Evolutionary conservation across 208 protist species (phyloP).

Genomic region (Trypanosoma scelopori): DNA sequence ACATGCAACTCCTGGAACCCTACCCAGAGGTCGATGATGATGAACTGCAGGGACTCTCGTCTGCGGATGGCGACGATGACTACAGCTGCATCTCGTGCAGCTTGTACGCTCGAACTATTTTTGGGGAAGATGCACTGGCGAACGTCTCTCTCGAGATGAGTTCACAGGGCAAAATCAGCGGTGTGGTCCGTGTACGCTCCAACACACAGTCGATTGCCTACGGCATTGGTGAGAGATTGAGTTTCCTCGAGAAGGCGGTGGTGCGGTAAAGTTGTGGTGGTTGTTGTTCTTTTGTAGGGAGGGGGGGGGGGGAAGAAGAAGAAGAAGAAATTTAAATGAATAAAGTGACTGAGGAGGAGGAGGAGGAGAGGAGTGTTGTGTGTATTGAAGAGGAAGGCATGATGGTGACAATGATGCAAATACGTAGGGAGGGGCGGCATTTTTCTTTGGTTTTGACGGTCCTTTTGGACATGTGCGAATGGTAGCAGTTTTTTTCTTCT

Average conservation of each 20-base stretch:
- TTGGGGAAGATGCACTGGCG: constrained; percentile 97
- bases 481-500: too few relatives aligned
- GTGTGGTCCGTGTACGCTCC: constrained; percentile 96
- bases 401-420: too few relatives aligned
- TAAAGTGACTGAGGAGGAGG: too few relatives aligned
- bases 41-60: constrained; percentile 47
- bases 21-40: constrained; percentile 23
- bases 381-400: too few relatives aligned
- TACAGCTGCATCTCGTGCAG: constrained; percentile 97
- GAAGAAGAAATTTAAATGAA: neutral
- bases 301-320: neutral
- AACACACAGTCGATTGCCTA: constrained; percentile 98
- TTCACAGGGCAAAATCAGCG: constrained; percentile 83
- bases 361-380: too few relatives aligned
- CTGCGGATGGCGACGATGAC: constrained; percentile 54
- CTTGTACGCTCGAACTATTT: constrained; percentile 95
- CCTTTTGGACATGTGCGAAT: constrained; percentile 6
- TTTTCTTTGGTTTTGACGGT: too few relatives aligned
- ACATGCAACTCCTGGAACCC: constrained; percentile 84
- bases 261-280: neutral
- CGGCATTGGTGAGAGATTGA: constrained; percentile 97
- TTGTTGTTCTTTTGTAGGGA: neutral
- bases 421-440: too few relatives aligned
- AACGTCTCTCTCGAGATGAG: constrained; percentile 93
- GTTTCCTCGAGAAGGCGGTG: constrained; percentile 44